Percentiles rank a stretch among this genome's conserved stretches.
These are phyloP conservation scores for Pyricularia sp. DNA, from an alignment of 2,329 filamentous ascomycete species.

Conservation along the genomic window DNA sequence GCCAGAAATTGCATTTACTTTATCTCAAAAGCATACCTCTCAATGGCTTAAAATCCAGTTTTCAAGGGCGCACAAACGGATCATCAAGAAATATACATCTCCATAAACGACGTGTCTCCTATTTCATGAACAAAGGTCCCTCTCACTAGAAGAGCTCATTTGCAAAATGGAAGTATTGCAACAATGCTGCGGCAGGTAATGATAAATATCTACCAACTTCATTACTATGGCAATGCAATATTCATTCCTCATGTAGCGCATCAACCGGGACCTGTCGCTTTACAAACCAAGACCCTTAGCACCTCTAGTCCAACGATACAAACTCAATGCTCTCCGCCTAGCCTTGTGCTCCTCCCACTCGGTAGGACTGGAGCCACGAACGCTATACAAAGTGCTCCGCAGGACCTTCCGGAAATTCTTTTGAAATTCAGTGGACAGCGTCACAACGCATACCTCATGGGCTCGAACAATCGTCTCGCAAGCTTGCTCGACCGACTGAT, in stretches of 20 bases:
- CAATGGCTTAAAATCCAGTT: no score
- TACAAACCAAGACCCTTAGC: constrained; percentile 20
- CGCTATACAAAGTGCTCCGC: constrained; percentile 32
- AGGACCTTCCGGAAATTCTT: constrained; percentile 43
- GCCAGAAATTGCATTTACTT: no score
- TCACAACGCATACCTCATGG: constrained; percentile 37
- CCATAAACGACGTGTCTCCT: not conserved
- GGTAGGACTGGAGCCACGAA: constrained; percentile 24
- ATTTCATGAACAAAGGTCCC: no score
- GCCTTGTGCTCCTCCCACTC: constrained; percentile 30
- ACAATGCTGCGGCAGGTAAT: not conserved
- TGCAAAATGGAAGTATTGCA: not conserved
- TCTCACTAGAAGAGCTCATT: not conserved
- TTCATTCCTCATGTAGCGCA: not conserved
- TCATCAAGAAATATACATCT: not conserved
- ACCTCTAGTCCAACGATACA: constrained; percentile 37
- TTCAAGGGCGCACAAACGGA: not conserved
- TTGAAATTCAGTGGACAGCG: constrained; percentile 36
- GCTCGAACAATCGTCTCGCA: constrained; percentile 37
- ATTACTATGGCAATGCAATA: not conserved
- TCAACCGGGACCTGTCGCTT: not conserved
- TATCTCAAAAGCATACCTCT: no score
- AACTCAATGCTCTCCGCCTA: constrained; percentile 33
- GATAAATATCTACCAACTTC: not conserved
- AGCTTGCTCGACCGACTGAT: constrained; percentile 30